phyloP scores from a whole-genome alignment of 2,329 filamentous ascomycete genomes.

The Onygena corvina region DNA sequence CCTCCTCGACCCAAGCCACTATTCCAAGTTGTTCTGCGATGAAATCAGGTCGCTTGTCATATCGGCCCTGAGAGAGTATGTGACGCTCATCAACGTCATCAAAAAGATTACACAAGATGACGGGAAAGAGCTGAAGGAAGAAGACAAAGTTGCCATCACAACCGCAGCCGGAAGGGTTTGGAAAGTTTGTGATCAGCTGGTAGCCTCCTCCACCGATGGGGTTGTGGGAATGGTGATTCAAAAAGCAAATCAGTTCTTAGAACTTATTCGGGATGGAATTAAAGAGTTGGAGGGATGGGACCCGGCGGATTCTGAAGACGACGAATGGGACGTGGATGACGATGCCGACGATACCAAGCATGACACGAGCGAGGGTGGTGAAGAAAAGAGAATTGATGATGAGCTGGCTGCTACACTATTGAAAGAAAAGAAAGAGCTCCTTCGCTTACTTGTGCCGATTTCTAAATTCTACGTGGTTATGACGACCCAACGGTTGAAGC shows the following conservation, averaged over 20 bases:
- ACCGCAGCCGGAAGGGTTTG: conserved; percentile 66
- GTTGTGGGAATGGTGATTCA: conserved; percentile 57
- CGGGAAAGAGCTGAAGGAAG: conserved; percentile 20
- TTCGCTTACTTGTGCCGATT: conserved; percentile 34
- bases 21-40: conserved; percentile 50
- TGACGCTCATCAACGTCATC: conserved; percentile 49
- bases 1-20: conserved; percentile 48
- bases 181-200: conserved; percentile 66
- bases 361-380: conserved; percentile 14
- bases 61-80: conserved; percentile 51
- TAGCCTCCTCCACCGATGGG: conserved; percentile 52
- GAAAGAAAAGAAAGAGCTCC: conserved; percentile 31
- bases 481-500: conserved; percentile 31
- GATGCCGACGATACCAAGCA: conserved; percentile 15
- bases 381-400: conserved; percentile 19
- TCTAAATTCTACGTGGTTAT: conserved; percentile 36
- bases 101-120: conserved; percentile 35
- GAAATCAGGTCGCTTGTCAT: conserved; percentile 52
- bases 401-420: conserved; percentile 25
- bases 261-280: conserved; percentile 67
- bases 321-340: conserved; percentile 18
- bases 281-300: conserved; percentile 82
- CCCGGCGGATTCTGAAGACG: conserved; percentile 53
- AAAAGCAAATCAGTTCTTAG: conserved; percentile 62
- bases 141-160: conserved; percentile 44